phyloP scores from a whole-genome alignment of 2,329 filamentous ascomycete species.

The Exophiala alcalophila region DNA sequence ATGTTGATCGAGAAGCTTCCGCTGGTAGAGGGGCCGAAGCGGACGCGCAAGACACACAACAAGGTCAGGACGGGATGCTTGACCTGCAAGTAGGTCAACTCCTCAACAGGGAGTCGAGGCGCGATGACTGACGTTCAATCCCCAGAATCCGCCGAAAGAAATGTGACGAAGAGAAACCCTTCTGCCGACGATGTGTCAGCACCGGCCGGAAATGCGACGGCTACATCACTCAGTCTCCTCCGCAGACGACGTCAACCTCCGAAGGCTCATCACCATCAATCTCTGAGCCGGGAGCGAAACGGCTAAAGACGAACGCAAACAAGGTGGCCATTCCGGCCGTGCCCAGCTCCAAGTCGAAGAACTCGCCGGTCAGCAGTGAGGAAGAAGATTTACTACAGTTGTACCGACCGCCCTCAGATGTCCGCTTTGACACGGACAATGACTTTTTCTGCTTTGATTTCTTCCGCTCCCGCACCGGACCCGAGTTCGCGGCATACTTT shows the following conservation, averaged over 20 bases:
- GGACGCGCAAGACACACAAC: slow-evolving; percentile 28
- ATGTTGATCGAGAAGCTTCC: slow-evolving; percentile 8
- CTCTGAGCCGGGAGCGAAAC: slow-evolving; percentile 26
- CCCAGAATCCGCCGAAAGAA: slow-evolving; percentile 33
- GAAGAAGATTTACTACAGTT: slow-evolving; percentile 30
- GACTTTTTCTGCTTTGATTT: slow-evolving; percentile 35
- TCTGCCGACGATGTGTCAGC: slow-evolving; percentile 33
- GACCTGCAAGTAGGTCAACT: slow-evolving; percentile 28
- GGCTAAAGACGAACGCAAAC: slow-evolving; percentile 26
- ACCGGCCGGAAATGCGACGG: slow-evolving; percentile 37
- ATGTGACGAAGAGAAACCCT: slow-evolving; percentile 36
- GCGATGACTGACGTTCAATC: not conserved
- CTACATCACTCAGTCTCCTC: slow-evolving; percentile 22
- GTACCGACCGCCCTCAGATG: slow-evolving; percentile 14
- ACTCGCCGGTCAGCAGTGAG: too few species aligned
- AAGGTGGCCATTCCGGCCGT: slow-evolving; percentile 12
- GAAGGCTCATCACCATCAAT: slow-evolving; percentile 24
- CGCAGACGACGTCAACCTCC: slow-evolving; percentile 16
- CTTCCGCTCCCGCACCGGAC: slow-evolving; percentile 34
- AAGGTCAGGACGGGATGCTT: slow-evolving; percentile 30
- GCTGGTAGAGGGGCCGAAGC: slow-evolving; percentile 16
- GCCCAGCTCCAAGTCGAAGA: slow-evolving; percentile 25
- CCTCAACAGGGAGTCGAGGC: not conserved
- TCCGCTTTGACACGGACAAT: slow-evolving; percentile 25
- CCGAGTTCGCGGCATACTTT: slow-evolving; percentile 30